These are phyloP conservation scores for Penicillium dipodomyicola DNA, from an alignment of 495 filamentous ascomycete species.

Conservation along the genomic window DNA sequence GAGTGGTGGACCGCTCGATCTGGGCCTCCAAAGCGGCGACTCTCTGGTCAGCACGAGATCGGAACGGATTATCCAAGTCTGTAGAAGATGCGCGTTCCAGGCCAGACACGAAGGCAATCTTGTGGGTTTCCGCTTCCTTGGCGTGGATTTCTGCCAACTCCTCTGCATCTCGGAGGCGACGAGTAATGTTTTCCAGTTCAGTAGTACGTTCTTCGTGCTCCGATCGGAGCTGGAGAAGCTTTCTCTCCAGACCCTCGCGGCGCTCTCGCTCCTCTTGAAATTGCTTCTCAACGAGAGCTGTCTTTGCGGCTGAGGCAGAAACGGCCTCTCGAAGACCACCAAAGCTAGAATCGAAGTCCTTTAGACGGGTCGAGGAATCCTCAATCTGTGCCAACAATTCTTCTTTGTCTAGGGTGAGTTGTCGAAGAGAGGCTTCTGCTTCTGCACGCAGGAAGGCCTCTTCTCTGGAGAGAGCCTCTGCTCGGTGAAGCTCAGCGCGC, in stretches of 20 bases:
- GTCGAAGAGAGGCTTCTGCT: slow-evolving; percentile 66
- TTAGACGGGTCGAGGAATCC: slow-evolving; percentile 62
- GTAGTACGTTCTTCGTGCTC: slow-evolving; percentile 82
- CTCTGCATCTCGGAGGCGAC: slow-evolving; percentile 80
- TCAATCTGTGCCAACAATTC: slow-evolving; percentile 70
- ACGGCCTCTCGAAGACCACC: slow-evolving; percentile 75
- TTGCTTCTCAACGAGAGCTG: slow-evolving; percentile 70
- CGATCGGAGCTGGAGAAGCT: slow-evolving; percentile 71
- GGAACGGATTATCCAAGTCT: slow-evolving; percentile 46
- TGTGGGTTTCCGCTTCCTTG: slow-evolving; percentile 82
- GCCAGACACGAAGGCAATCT: slow-evolving; percentile 76
- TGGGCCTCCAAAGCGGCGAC: slow-evolving; percentile 75
- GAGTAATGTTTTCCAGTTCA: slow-evolving; percentile 72
- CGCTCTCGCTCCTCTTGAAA: slow-evolving; percentile 79
- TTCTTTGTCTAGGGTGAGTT: slow-evolving; percentile 78
- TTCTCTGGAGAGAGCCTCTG: slow-evolving; percentile 70
- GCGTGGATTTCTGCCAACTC: slow-evolving; percentile 87
- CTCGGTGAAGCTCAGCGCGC: slow-evolving; percentile 76
- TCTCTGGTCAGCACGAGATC: slow-evolving; percentile 67
- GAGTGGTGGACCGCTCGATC: slow-evolving; percentile 67
- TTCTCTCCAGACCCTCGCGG: slow-evolving; percentile 73
- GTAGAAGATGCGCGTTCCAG: slow-evolving; percentile 60
- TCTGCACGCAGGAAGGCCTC: slow-evolving; percentile 73
- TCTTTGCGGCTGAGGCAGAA: slow-evolving; percentile 71
- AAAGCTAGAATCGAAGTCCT: slow-evolving; percentile 70